These are phyloP conservation scores for Hymenoscyphus scutula DNA, from an alignment of 2,329 filamentous ascomycete species.

Conservation along the genomic window DNA sequence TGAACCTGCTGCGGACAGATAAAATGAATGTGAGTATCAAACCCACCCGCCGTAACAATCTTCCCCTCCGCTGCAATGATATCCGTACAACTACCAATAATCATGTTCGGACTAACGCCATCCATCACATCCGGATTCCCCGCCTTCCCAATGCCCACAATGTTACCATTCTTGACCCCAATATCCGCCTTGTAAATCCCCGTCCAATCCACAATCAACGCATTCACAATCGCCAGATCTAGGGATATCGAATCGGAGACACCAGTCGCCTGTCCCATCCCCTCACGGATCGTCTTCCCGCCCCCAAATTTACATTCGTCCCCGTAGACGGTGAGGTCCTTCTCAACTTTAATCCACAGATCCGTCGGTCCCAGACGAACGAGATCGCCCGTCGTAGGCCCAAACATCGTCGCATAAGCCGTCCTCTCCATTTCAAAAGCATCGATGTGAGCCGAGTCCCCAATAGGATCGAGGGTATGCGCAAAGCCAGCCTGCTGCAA, in stretches of 20 bases:
- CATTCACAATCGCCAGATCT: slow-evolving; percentile 86
- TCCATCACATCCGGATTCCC: slow-evolving; percentile 98
- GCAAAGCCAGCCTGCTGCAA: slow-evolving; percentile 74
- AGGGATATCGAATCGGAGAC: slow-evolving; percentile 68
- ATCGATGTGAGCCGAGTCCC: slow-evolving; percentile 52
- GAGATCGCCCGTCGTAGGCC: slow-evolving; percentile 84
- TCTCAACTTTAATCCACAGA: slow-evolving; percentile 87
- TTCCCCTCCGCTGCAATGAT: slow-evolving; percentile 87
- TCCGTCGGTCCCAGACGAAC: slow-evolving; percentile 80
- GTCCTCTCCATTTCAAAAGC: slow-evolving; percentile 70
- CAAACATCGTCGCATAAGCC: slow-evolving; percentile 86
- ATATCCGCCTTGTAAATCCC: slow-evolving; percentile 98
- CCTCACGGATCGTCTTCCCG: slow-evolving; percentile 88
- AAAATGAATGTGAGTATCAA: slow-evolving; percentile 90
- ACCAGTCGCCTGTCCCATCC: slow-evolving; percentile 90
- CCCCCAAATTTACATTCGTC: slow-evolving; percentile 96
- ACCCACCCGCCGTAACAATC: slow-evolving; percentile 86
- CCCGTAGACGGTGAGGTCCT: slow-evolving; percentile 78
- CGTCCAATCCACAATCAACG: slow-evolving; percentile 83
- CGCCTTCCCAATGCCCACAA: slow-evolving; percentile 88
- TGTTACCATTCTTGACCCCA: slow-evolving; percentile 82
- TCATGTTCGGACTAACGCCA: slow-evolving; percentile 72
- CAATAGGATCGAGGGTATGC: slow-evolving; percentile 65
- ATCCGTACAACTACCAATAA: slow-evolving; percentile 86
- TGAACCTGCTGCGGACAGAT: slow-evolving; percentile 91